A percentile compares a stretch with the other conserved stretches of the same genome.
phyloP scores from a whole-genome alignment of 2,329 filamentous ascomycete genomes.

The Arthrobotrys iridis region DNA sequence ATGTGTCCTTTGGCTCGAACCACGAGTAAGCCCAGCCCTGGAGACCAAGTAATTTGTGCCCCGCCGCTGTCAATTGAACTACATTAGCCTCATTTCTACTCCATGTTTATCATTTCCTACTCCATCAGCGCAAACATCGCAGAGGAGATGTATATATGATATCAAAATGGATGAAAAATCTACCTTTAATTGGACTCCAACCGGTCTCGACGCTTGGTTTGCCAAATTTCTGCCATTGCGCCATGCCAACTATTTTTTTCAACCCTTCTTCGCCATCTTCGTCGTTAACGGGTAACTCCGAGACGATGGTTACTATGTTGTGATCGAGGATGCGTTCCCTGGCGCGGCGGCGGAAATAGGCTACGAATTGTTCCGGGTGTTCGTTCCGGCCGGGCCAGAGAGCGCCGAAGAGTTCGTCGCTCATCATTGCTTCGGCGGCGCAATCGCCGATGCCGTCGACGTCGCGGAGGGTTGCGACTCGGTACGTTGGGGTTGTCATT shows the following conservation, averaged over 20 bases:
- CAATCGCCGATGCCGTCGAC: slow-evolving; percentile 27
- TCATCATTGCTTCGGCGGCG: slow-evolving; percentile 31
- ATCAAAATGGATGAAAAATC: neutral
- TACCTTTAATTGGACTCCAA: slow-evolving; percentile 37
- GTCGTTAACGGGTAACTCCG: slow-evolving; percentile 18
- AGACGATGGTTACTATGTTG: slow-evolving; percentile 16
- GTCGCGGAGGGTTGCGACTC: slow-evolving; percentile 37
- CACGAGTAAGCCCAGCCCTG: slow-evolving; percentile 32
- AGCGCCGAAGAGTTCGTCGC: slow-evolving; percentile 45
- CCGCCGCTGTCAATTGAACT: slow-evolving; percentile 22
- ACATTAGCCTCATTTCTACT: neutral
- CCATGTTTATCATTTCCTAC: neutral
- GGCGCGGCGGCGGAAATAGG: slow-evolving; percentile 22
- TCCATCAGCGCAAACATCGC: neutral
- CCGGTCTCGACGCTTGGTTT: slow-evolving; percentile 17
- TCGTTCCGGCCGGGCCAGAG: slow-evolving; percentile 37
- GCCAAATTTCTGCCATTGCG: slow-evolving; percentile 45
- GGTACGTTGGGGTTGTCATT: slow-evolving; percentile 22
- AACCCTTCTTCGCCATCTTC: slow-evolving; percentile 3
- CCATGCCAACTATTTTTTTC: slow-evolving; percentile 28
- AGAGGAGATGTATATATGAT: neutral
- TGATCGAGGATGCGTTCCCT: slow-evolving; percentile 26
- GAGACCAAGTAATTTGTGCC: slow-evolving; percentile 8
- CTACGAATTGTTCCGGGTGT: slow-evolving; percentile 16
- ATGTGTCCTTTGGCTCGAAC: slow-evolving; percentile 22